Conservation (phyloP, 345 rosid species). For the Eucalyptus guilfoylei region DNA sequence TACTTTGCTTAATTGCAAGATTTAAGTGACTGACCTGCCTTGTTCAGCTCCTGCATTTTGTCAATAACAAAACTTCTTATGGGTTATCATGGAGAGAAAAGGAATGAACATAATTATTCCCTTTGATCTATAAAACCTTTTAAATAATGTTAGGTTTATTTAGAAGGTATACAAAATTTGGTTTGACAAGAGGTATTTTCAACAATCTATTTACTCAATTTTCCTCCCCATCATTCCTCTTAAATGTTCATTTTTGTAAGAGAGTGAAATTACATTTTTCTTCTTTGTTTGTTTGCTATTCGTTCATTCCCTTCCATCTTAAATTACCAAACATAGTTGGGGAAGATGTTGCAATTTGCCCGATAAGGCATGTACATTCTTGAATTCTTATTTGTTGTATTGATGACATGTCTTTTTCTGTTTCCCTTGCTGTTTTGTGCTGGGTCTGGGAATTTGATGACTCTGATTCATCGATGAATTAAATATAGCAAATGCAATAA, state of each 20-base stretch:
- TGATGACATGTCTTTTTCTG: not conserved
- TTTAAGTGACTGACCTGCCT: not conserved
- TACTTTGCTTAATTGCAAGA: not conserved
- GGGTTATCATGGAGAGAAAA: not conserved
- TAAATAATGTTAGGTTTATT: not conserved
- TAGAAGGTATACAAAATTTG: too few relatives aligned
- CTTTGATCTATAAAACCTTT: not conserved
- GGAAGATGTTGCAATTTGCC: not conserved
- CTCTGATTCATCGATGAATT: not conserved
- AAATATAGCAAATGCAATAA: not conserved
- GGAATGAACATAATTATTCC: not conserved
- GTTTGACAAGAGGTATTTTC: not conserved
- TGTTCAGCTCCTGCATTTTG: not conserved
- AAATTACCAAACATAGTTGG: not conserved
- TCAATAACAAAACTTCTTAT: not conserved
- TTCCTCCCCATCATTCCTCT: not conserved
- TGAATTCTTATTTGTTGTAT: not conserved
- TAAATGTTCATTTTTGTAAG: too few relatives aligned
- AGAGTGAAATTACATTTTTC: constrained; percentile 19
- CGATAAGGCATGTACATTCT: not conserved
- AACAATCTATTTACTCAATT: not conserved
- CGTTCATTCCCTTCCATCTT: not conserved
- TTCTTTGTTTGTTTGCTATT: not conserved
- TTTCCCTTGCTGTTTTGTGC: not conserved
- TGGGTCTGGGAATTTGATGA: not conserved